Evolutionary conservation across 2,329 filamentous ascomycete genomes (phyloP).

Genomic region (Pyrenochaeta sp.): DNA sequence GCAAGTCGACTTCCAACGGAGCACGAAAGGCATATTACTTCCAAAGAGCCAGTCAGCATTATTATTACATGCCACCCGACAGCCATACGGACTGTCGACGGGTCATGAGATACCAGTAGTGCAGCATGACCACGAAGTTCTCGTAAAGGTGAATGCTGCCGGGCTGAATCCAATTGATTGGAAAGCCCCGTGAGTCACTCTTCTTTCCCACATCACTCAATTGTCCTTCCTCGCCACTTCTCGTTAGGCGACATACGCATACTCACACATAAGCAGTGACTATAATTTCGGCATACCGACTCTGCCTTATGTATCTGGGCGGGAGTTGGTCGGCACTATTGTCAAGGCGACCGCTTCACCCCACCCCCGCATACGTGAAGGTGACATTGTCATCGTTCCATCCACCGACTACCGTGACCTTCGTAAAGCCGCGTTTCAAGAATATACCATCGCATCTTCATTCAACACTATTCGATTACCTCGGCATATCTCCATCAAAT

Average conservation of each 20-base stretch:
- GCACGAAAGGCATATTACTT: not conserved
- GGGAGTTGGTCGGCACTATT: slow-evolving; percentile 74
- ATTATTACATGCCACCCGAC: slow-evolving; percentile 59
- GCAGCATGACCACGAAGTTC: slow-evolving; percentile 61
- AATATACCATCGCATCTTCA: slow-evolving; percentile 71
- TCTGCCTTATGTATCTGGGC: slow-evolving; percentile 73
- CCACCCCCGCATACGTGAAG: slow-evolving; percentile 58
- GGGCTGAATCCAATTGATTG: slow-evolving; percentile 81
- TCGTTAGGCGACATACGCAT: not conserved
- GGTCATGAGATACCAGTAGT: slow-evolving; percentile 59
- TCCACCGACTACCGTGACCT: slow-evolving; percentile 79
- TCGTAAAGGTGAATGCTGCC: slow-evolving; percentile 70
- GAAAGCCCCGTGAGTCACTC: slow-evolving; percentile 70
- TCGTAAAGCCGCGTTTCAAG: slow-evolving; percentile 75
- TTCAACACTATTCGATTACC: slow-evolving; percentile 73
- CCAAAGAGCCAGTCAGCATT: slow-evolving; percentile 56
- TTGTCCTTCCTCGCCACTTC: not conserved
- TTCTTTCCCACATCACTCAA: not conserved
- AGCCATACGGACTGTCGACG: slow-evolving; percentile 59
- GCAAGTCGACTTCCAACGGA: slow-evolving; percentile 19
- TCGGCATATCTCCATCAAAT: slow-evolving; percentile 58
- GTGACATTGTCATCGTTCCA: slow-evolving; percentile 63
- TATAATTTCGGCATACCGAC: slow-evolving; percentile 74
- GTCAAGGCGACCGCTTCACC: slow-evolving; percentile 54
- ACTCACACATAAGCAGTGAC: slow-evolving; percentile 57